These are phyloP conservation scores for Rhododendron kiyosumense DNA, from an alignment of 148 eudicot genomes.

Conservation along the genomic window DNA sequence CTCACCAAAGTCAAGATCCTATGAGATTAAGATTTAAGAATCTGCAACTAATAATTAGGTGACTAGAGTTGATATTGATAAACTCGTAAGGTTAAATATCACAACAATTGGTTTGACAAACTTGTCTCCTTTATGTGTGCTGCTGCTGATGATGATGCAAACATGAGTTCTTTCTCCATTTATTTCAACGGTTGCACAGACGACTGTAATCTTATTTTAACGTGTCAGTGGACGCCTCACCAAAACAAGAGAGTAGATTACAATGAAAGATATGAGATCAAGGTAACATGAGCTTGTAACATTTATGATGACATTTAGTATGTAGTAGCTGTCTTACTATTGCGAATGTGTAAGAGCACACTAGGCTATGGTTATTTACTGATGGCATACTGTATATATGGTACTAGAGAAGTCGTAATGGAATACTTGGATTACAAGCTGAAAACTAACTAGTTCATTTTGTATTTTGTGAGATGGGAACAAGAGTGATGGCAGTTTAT, in stretches of 20 bases:
- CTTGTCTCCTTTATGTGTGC: background rate
- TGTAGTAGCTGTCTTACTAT: background rate
- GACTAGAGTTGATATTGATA: background rate
- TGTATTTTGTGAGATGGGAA: background rate
- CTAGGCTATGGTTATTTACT: background rate
- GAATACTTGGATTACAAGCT: background rate
- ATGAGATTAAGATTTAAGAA: background rate
- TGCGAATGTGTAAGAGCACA: background rate
- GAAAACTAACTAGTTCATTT: background rate
- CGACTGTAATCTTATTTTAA: background rate
- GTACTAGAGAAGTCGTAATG: background rate
- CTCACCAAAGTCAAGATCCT: background rate
- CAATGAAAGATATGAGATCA: background rate
- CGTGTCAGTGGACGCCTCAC: background rate
- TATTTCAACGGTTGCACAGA: background rate
- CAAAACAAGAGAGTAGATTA: background rate
- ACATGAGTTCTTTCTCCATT: background rate
- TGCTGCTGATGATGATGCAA: background rate
- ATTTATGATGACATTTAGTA: background rate
- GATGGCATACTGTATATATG: background rate
- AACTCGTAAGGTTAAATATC: background rate
- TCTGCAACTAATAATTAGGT: background rate
- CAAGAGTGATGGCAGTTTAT: background rate
- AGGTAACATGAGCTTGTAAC: background rate
- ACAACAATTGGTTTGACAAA: background rate